Percentiles rank a stretch among this genome's conserved stretches.
These are phyloP conservation scores for Ophiocordyceps camponoti-saundersi DNA, from an alignment of 2,329 filamentous ascomycete species.

Conservation along the genomic window DNA sequence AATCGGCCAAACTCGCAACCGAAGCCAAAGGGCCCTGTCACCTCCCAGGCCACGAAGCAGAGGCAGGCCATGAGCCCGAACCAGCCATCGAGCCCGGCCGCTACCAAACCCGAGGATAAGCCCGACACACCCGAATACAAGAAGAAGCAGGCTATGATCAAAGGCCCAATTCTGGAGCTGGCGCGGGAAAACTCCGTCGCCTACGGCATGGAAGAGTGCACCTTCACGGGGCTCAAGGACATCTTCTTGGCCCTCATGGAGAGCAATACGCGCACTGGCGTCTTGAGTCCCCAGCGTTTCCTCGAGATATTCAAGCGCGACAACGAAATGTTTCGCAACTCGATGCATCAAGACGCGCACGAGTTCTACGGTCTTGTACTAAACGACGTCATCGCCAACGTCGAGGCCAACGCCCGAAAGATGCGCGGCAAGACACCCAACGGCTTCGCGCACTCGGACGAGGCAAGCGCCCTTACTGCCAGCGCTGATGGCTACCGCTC, in stretches of 20 bases:
- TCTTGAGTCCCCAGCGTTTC: conserved; percentile 83
- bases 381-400: conserved; percentile 91
- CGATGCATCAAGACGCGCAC: conserved; percentile 97
- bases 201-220: conserved; percentile 87
- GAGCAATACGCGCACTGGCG: conserved; percentile 66
- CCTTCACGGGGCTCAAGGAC: conserved; percentile 89
- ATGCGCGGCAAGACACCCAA: conserved; percentile 26
- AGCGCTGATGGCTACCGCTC: conserved; percentile 29
- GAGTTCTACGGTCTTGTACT: conserved; percentile 89
- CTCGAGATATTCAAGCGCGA: conserved; percentile 85
- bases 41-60: conserved; percentile 39
- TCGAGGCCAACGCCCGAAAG: conserved; percentile 69
- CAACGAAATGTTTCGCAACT: conserved; percentile 92
- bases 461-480: conserved; percentile 18
- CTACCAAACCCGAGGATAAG: conserved; percentile 66
- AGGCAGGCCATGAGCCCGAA: conserved; percentile 35
- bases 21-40: conserved; percentile 34
- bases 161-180: conserved; percentile 74
- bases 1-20: conserved; percentile 21
- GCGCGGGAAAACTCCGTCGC: conserved; percentile 60
- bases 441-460: conserved; percentile 33
- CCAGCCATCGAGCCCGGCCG: conserved; percentile 37
- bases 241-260: conserved; percentile 85
- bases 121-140: conserved; percentile 93
- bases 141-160: conserved; percentile 85